A percentile compares a stretch with the other conserved stretches of the same genome.
Conservation (phyloP, 352 stramenopile genomes). For the Phytophthora cryptogea region DNA sequence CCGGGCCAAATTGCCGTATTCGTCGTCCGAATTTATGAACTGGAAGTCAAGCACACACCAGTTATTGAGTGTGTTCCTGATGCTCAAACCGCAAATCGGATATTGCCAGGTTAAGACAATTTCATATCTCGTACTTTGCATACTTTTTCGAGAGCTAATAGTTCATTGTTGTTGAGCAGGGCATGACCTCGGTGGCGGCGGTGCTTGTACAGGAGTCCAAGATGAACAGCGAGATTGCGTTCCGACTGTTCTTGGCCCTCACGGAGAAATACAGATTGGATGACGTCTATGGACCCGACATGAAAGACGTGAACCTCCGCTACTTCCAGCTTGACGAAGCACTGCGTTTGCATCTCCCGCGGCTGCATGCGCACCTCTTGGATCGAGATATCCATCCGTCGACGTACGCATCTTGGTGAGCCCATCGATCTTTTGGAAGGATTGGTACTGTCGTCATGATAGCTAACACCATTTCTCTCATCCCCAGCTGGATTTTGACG, state of each 20-base stretch:
- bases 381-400: conserved; percentile 50
- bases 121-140: not conserved
- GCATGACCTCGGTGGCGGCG: conserved; percentile 52
- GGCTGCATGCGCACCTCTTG: conserved; percentile 47
- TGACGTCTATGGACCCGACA: conserved; percentile 47
- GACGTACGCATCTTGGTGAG: conserved; percentile 54
- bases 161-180: conserved; percentile 19
- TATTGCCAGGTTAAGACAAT: conserved; percentile 47
- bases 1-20: conserved; percentile 32
- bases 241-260: conserved; percentile 52
- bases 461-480: conserved; percentile 1
- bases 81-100: conserved; percentile 56
- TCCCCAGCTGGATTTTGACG: conserved; percentile 52
- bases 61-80: conserved; percentile 45
- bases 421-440: not conserved
- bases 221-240: conserved; percentile 51
- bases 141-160: not conserved
- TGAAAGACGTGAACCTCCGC: conserved; percentile 58
- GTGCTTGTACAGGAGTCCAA: conserved; percentile 52
- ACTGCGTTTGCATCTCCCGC: conserved; percentile 41
- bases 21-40: conserved; percentile 32
- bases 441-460: not conserved
- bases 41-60: conserved; percentile 49
- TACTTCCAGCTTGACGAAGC: conserved; percentile 58
- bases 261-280: conserved; percentile 60